Evolutionary conservation across 192 early-diverging fungal species (phyloP).

Genomic region (Backusella parvicylindrica): DNA sequence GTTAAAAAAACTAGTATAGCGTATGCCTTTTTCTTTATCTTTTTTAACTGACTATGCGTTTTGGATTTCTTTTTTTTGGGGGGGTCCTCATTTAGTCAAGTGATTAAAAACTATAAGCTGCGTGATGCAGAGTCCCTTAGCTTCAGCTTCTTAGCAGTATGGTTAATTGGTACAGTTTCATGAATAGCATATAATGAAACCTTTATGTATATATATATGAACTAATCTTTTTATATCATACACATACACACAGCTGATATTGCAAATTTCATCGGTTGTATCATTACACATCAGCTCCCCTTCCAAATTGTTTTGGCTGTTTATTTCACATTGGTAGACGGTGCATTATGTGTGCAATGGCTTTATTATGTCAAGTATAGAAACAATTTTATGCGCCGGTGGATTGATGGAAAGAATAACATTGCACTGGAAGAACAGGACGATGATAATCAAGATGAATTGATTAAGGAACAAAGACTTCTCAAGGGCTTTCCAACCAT

Average conservation of each 20-base stretch:
- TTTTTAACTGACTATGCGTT: neutral
- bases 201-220: neutral
- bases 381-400: constrained; percentile 11
- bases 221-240: neutral
- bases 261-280: constrained; percentile 66
- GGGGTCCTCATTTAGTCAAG: constrained; percentile 28
- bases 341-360: constrained; percentile 23
- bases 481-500: neutral
- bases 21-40: neutral
- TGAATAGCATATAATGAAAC: neutral
- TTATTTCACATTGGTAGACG: constrained; percentile 28
- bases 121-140: constrained; percentile 48
- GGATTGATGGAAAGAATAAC: constrained; percentile 5
- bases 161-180: constrained; percentile 46
- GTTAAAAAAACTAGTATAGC: constrained; percentile 15
- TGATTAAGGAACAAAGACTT: neutral
- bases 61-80: neutral
- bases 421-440: neutral
- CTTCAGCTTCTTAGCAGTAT: constrained; percentile 54
- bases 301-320: constrained; percentile 54
- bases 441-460: neutral
- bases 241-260: constrained; percentile 57
- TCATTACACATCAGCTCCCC: constrained; percentile 62
- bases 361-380: constrained; percentile 26
- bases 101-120: constrained; percentile 51